phyloP scores from a whole-genome alignment of 1,284 basidiomycete genomes.

The Vanrija sp. region DNA sequence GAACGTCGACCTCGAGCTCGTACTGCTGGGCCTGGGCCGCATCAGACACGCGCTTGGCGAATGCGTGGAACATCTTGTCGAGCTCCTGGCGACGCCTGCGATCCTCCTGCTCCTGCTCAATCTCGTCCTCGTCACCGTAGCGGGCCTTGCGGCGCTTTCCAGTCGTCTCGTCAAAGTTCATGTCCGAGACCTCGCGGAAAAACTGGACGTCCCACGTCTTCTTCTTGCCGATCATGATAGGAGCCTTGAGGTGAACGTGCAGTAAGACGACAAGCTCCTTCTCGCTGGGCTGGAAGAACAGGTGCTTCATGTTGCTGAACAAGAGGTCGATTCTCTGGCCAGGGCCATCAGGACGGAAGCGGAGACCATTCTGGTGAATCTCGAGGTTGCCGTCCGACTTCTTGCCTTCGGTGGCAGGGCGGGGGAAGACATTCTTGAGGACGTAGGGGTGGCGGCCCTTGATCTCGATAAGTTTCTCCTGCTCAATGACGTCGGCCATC shows the following conservation, averaged over 20 bases:
- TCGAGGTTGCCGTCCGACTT: constrained; percentile 83
- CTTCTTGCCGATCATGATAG: constrained; percentile 98
- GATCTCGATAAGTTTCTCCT: constrained; percentile 80
- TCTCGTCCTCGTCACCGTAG: constrained; percentile 98
- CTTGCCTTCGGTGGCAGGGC: constrained; percentile 63
- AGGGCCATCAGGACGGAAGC: constrained; percentile 85
- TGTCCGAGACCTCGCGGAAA: constrained; percentile 95
- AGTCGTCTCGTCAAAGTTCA: constrained; percentile 91
- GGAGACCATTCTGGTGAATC: constrained; percentile 94
- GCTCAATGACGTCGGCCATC: constrained; percentile 95
- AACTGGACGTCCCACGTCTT: constrained; percentile 98
- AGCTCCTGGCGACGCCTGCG: constrained; percentile 79
- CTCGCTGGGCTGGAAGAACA: constrained; percentile 99
- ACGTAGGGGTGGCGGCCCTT: constrained; percentile 75
- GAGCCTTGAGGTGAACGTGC: constrained; percentile 89
- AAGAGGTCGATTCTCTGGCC: constrained; percentile 76
- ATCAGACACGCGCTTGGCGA: constrained; percentile 89
- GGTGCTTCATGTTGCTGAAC: constrained; percentile 96
- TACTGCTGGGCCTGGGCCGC: constrained; percentile 66
- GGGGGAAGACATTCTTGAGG: constrained; percentile 87
- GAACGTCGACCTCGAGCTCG: constrained; percentile 87
- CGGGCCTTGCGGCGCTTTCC: constrained; percentile 95
- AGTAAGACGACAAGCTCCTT: constrained; percentile 92
- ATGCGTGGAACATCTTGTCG: constrained; percentile 93
- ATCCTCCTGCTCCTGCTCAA: constrained; percentile 98